Percentiles rank a stretch among this genome's conserved stretches.
These are phyloP conservation scores for Talaromyces atroroseus DNA, from an alignment of 2,329 filamentous ascomycete genomes.

Conservation along the genomic window DNA sequence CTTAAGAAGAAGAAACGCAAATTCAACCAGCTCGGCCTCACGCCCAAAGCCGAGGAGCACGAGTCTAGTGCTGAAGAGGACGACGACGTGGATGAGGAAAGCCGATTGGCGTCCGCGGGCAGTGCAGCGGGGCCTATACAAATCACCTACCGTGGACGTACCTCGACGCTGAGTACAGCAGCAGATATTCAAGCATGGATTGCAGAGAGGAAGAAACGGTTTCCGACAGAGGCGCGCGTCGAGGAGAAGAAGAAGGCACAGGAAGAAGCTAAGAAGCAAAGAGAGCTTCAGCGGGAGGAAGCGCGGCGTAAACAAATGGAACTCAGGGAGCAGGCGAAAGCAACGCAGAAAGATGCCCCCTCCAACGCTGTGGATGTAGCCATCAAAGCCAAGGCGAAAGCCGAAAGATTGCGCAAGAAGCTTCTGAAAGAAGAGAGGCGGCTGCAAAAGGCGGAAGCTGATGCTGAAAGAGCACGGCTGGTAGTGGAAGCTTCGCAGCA, in stretches of 20 bases:
- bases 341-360: constrained; percentile 20
- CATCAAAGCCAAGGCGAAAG: constrained; percentile 33
- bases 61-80: constrained; percentile 42
- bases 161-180: constrained; percentile 48
- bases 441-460: constrained; percentile 41
- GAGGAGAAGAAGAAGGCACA: constrained; percentile 58
- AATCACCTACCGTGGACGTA: constrained; percentile 54
- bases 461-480: constrained; percentile 34
- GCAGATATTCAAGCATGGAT: constrained; percentile 76
- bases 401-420: constrained; percentile 38
- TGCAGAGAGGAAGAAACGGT: constrained; percentile 71
- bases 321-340: constrained; percentile 20
- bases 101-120: constrained; percentile 28
- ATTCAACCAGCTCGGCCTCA: constrained; percentile 45
- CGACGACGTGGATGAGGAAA: constrained; percentile 43
- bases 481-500: constrained; percentile 29
- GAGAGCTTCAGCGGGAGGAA: constrained; percentile 21
- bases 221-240: constrained; percentile 67
- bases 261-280: constrained; percentile 56
- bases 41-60: constrained; percentile 40
- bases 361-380: constrained; percentile 28
- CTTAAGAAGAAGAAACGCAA: constrained; percentile 39
- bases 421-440: constrained; percentile 62
- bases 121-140: constrained; percentile 30
- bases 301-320: constrained; percentile 24